Evolutionary conservation across 345 rosid genomes (phyloP).

Genomic region (Eucalyptus cloeziana): DNA sequence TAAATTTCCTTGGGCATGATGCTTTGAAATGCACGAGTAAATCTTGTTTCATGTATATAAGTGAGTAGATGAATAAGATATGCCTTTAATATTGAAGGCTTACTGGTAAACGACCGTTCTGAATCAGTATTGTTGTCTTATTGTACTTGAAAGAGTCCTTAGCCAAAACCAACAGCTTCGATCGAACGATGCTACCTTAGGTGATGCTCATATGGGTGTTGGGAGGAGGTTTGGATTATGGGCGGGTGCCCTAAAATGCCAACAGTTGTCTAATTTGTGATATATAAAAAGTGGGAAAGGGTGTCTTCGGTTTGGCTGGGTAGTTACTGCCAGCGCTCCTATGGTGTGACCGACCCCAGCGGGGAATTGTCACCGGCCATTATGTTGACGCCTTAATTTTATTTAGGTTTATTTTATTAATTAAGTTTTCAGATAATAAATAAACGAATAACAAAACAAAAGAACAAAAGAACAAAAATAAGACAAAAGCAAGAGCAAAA

Average conservation of each 20-base stretch:
- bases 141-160: neutral
- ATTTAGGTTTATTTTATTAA: too few species aligned
- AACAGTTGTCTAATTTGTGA: neutral
- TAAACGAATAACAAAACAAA: too few species aligned
- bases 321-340: neutral
- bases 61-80: neutral
- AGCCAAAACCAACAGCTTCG: neutral
- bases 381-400: too few species aligned
- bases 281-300: neutral
- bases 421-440: too few species aligned
- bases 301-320: neutral
- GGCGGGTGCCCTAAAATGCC: neutral
- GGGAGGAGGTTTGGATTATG: neutral
- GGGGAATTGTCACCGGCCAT: neutral
- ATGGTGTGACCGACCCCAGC: neutral
- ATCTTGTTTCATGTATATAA: neutral
- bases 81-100: neutral
- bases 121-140: neutral
- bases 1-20: neutral
- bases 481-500: too few species aligned
- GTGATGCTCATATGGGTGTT: neutral
- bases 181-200: neutral
- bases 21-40: neutral
- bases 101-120: neutral
- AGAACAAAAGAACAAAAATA: too few species aligned